Percentiles rank a stretch among this genome's conserved stretches.
Conservation (phyloP, 1,284 basidiomycete species). For the Erythrobasidium hasegawianum region DNA sequence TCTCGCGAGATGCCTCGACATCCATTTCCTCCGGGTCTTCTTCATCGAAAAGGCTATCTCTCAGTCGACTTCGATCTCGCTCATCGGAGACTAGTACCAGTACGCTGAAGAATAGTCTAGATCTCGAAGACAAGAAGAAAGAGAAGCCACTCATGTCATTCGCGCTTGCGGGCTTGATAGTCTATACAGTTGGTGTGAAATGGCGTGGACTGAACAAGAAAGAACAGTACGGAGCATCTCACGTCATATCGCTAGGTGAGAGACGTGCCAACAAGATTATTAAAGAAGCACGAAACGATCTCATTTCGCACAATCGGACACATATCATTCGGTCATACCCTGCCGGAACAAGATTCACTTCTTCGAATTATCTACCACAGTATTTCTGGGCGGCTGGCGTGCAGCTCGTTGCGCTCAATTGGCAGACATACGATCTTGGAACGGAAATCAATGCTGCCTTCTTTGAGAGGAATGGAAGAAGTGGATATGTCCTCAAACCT, state of each 20-base stretch:
- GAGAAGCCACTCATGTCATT: conserved; percentile 59
- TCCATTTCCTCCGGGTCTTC: not conserved
- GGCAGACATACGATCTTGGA: conserved; percentile 89
- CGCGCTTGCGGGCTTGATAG: conserved; percentile 68
- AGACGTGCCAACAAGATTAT: conserved; percentile 59
- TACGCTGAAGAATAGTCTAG: conserved; percentile 1
- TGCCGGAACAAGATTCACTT: conserved; percentile 72
- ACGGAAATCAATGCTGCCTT: conserved; percentile 90
- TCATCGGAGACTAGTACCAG: conserved; percentile 20
- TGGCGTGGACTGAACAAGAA: conserved; percentile 89
- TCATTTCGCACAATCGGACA: conserved; percentile 81
- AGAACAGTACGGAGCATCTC: conserved; percentile 76
- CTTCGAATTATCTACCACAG: conserved; percentile 85
- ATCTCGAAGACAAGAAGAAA: not conserved
- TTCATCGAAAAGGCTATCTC: not conserved
- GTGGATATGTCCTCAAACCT: conserved; percentile 90
- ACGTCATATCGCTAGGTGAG: conserved; percentile 93
- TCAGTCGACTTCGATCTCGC: conserved; percentile 36
- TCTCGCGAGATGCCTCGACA: not conserved
- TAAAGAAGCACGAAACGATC: conserved; percentile 59
- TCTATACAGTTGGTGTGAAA: conserved; percentile 95
- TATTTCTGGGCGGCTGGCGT: conserved; percentile 85
- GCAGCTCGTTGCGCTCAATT: conserved; percentile 95
- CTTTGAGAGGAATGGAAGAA: conserved; percentile 80
- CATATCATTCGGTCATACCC: conserved; percentile 90